These are phyloP conservation scores for Neurospora sublineolata DNA, from an alignment of 495 filamentous ascomycete species.

Conservation along the genomic window DNA sequence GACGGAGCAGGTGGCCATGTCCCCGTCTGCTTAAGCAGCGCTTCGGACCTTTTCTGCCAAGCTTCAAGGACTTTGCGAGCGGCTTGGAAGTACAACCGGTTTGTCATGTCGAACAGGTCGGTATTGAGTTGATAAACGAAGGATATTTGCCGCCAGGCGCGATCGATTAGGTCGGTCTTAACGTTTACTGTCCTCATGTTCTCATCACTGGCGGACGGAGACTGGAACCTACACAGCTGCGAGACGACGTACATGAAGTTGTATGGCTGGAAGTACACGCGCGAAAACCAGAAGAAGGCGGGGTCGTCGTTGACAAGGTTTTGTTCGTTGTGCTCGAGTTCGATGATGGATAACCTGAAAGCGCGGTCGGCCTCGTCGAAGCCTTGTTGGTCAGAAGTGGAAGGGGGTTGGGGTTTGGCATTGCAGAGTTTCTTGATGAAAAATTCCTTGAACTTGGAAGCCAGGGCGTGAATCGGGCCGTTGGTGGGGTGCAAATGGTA, in stretches of 20 bases:
- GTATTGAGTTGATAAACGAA: slow-evolving; percentile 31
- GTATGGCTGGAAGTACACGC: slow-evolving; percentile 40
- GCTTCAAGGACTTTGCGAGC: slow-evolving; percentile 35
- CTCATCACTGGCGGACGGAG: not conserved
- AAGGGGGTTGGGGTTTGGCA: slow-evolving; percentile 28
- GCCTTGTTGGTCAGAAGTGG: slow-evolving; percentile 12
- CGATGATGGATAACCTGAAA: slow-evolving; percentile 33
- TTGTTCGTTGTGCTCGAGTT: slow-evolving; percentile 31
- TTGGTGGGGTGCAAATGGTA: slow-evolving; percentile 49
- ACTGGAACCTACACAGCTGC: slow-evolving; percentile 29
- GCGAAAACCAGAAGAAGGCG: slow-evolving; percentile 41
- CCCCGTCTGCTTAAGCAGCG: slow-evolving; percentile 8
- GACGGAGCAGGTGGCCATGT: slow-evolving; percentile 18
- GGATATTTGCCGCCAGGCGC: slow-evolving; percentile 37
- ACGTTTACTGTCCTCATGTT: not conserved
- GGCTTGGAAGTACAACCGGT: slow-evolving; percentile 28
- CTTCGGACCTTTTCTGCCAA: slow-evolving; percentile 34
- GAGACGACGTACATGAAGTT: slow-evolving; percentile 42
- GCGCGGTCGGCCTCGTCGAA: slow-evolving; percentile 25
- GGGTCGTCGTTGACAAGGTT: slow-evolving; percentile 22
- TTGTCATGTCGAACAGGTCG: slow-evolving; percentile 33
- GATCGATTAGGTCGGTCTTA: slow-evolving; percentile 39
- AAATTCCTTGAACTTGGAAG: slow-evolving; percentile 33
- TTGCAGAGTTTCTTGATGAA: slow-evolving; percentile 33
- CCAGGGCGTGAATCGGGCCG: slow-evolving; percentile 47